Evolutionary conservation across 306 rosid genomes (phyloP).

Genomic region (Quercus suber): DNA sequence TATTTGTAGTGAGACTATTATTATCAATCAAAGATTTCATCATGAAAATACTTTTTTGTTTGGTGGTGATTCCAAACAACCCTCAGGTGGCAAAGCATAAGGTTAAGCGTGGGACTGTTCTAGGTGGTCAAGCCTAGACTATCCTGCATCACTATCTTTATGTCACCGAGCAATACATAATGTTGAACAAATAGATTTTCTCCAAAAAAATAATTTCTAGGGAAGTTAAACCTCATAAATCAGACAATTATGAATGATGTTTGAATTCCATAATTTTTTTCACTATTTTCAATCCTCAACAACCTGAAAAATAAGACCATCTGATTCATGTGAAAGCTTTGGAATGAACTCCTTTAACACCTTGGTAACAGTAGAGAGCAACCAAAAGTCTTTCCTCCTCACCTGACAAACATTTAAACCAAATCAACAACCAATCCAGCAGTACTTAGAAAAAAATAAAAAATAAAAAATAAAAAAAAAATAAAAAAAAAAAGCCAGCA

Average conservation of each 20-base stretch:
- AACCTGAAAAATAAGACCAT: slow-evolving; percentile 98
- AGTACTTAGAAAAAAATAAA: background rate
- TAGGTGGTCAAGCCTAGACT: no score
- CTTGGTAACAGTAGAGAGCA: slow-evolving; percentile 87
- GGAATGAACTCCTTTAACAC: slow-evolving; percentile 87
- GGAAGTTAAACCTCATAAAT: background rate
- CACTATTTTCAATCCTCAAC: slow-evolving; percentile 9
- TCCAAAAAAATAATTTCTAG: background rate
- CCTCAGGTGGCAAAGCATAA: no score
- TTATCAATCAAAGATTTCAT: no score
- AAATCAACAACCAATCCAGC: slow-evolving; percentile 24
- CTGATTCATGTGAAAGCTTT: slow-evolving; percentile 89
- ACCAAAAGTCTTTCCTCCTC: slow-evolving; percentile 95
- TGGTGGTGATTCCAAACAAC: no score
- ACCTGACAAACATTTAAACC: slow-evolving; percentile 56
- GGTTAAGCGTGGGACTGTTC: no score
- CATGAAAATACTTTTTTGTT: no score
- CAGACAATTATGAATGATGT: background rate
- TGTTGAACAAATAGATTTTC: background rate
- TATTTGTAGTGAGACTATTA: no score
- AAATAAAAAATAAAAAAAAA: background rate
- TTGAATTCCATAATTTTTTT: background rate
- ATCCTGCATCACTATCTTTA: no score
- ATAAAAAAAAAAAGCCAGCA: no score
- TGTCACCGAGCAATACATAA: background rate